A percentile compares a stretch with the other conserved stretches of the same genome.
Conservation (phyloP, 805 yeast genomes). For the Kuraishia cidri region DNA sequence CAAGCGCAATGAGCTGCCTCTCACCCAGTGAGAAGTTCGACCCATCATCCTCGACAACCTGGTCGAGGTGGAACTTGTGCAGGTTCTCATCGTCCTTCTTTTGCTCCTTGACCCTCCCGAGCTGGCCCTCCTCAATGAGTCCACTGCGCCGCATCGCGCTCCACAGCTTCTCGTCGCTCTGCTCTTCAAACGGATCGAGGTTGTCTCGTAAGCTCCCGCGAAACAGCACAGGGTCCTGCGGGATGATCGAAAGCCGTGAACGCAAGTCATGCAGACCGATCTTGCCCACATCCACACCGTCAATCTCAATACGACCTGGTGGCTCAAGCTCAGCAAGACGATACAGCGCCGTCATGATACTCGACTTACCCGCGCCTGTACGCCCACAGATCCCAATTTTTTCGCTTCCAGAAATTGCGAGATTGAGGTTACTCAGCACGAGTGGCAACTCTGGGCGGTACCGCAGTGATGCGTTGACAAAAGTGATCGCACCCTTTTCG, state of each 20-base stretch:
- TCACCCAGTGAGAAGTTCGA: constrained; percentile 65
- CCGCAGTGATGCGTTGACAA: constrained; percentile 39
- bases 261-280: constrained; percentile 48
- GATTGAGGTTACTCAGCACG: constrained; percentile 38
- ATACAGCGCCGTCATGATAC: constrained; percentile 58
- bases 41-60: constrained; percentile 59
- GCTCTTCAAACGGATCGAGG: constrained; percentile 52
- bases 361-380: constrained; percentile 80
- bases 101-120: constrained; percentile 31
- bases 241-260: constrained; percentile 55
- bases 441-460: constrained; percentile 56
- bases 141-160: constrained; percentile 50
- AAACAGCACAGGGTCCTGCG: constrained; percentile 86
- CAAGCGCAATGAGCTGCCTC: constrained; percentile 58
- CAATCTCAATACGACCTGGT: constrained; percentile 42
- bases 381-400: constrained; percentile 85
- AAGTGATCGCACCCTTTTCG: constrained; percentile 32
- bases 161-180: constrained; percentile 46
- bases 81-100: constrained; percentile 26
- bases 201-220: constrained; percentile 82
- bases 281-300: constrained; percentile 43
- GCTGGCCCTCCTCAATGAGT: constrained; percentile 32
- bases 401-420: constrained; percentile 43
- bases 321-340: constrained; percentile 41
- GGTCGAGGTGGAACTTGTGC: constrained; percentile 55